A percentile compares a stretch with the other conserved stretches of the same genome.
phyloP scores from a whole-genome alignment of 148 eudicot genomes.

The Diospyros lotus region DNA sequence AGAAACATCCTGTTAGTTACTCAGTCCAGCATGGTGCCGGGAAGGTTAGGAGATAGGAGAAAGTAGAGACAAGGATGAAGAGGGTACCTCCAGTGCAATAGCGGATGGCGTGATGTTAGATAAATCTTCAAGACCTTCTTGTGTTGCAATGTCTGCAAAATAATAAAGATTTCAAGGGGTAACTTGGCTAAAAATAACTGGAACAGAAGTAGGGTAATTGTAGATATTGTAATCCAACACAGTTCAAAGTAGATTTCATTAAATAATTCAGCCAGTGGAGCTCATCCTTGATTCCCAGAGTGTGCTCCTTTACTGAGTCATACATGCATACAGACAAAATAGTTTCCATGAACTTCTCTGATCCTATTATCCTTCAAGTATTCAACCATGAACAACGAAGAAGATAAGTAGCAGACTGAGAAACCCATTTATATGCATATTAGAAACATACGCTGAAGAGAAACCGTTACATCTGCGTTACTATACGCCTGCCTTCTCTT shows the following conservation, averaged over 20 bases:
- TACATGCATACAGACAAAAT: background rate
- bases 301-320: background rate
- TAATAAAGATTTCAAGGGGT: background rate
- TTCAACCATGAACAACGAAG: background rate
- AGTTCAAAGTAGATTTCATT: background rate
- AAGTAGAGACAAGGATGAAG: background rate
- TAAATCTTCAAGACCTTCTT: conserved; percentile 34
- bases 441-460: conserved; percentile 17
- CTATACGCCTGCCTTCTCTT: conserved; percentile 18
- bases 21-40: too few relatives aligned
- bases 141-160: conserved; percentile 36
- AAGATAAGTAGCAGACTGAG: background rate
- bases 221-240: background rate
- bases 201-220: background rate
- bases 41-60: too few relatives aligned
- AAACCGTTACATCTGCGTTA: conserved; percentile 21
- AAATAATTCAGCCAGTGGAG: background rate
- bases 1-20: too few relatives aligned
- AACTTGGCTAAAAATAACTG: background rate
- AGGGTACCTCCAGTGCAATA: conserved; percentile 43
- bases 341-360: background rate
- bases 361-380: background rate
- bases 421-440: background rate
- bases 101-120: conserved; percentile 36
- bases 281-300: background rate